A percentile compares a stretch with the other conserved stretches of the same genome.
phyloP scores from a whole-genome alignment of 495 filamentous ascomycete species.

The Clavariopsis aquatica region DNA sequence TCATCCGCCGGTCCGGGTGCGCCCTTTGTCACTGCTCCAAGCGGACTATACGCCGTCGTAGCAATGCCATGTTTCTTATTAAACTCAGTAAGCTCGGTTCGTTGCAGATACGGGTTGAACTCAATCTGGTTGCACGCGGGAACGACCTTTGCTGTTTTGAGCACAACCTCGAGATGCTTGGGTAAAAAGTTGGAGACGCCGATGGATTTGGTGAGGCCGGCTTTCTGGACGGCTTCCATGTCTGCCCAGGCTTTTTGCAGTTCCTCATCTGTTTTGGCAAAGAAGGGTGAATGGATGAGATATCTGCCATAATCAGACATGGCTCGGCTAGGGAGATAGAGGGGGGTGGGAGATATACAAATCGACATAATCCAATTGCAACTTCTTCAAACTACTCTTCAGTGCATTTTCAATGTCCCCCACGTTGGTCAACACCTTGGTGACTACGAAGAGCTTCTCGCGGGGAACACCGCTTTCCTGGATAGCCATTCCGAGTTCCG shows the following conservation, averaged over 20 bases:
- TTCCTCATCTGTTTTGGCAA: conserved; percentile 59
- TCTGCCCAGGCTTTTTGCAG: conserved; percentile 73
- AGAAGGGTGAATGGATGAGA: conserved; percentile 77
- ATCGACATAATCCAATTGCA: conserved; percentile 80
- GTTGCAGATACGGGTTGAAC: conserved; percentile 86
- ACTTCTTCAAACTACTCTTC: conserved; percentile 67
- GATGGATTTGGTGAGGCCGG: conserved; percentile 73
- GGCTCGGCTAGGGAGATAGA: not conserved
- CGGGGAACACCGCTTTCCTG: conserved; percentile 65
- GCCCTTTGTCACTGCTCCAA: conserved; percentile 66
- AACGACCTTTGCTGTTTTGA: conserved; percentile 62
- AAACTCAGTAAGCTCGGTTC: conserved; percentile 63
- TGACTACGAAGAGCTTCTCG: conserved; percentile 72
- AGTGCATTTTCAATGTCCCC: conserved; percentile 66
- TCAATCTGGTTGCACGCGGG: conserved; percentile 88
- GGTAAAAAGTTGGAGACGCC: conserved; percentile 82
- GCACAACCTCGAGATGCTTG: conserved; percentile 64
- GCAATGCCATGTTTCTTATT: conserved; percentile 69
- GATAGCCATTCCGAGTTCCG: conserved; percentile 73
- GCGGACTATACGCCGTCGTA: conserved; percentile 66
- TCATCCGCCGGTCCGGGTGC: conserved; percentile 68
- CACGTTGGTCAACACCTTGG: conserved; percentile 66
- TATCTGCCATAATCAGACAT: conserved; percentile 52
- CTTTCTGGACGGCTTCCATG: conserved; percentile 71
- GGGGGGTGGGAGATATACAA: conserved; percentile 50